Percentiles rank a stretch among this genome's conserved stretches.
phyloP scores from a whole-genome alignment of 2,329 filamentous ascomycete species.

The Colletotrichum sp. region DNA sequence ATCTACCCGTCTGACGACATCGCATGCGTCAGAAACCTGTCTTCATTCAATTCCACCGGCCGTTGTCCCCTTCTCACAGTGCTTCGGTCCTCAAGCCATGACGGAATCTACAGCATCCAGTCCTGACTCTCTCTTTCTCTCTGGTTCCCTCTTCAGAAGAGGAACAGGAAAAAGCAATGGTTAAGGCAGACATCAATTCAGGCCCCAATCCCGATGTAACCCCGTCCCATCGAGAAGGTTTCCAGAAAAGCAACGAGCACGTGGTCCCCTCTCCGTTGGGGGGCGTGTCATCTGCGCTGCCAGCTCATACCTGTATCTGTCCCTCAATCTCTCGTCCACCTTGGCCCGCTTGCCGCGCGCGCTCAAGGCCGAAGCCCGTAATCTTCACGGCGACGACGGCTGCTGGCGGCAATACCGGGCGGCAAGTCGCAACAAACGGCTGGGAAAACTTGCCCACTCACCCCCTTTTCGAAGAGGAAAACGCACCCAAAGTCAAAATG shows the following conservation, averaged over 20 bases:
- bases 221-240: neutral
- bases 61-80: neutral
- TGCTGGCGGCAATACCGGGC: neutral
- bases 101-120: neutral
- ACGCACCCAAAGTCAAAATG: neutral
- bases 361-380: neutral
- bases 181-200: neutral
- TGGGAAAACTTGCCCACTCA: neutral
- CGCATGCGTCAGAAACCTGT: neutral
- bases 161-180: neutral
- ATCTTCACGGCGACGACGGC: neutral
- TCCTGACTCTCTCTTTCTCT: neutral
- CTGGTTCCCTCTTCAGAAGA: neutral
- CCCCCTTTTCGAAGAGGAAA: neutral
- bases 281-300: neutral
- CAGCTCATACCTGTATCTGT: neutral
- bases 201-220: neutral
- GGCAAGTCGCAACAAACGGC: too few species aligned
- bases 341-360: neutral
- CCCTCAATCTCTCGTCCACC: neutral
- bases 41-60: neutral
- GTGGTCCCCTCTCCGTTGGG: neutral
- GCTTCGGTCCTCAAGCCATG: neutral
- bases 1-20: neutral
- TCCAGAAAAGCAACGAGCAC: conserved; percentile 16